These are phyloP conservation scores for Butyriboletus appendiculatus DNA, from an alignment of 1,284 basidiomycete genomes.

Conservation along the genomic window DNA sequence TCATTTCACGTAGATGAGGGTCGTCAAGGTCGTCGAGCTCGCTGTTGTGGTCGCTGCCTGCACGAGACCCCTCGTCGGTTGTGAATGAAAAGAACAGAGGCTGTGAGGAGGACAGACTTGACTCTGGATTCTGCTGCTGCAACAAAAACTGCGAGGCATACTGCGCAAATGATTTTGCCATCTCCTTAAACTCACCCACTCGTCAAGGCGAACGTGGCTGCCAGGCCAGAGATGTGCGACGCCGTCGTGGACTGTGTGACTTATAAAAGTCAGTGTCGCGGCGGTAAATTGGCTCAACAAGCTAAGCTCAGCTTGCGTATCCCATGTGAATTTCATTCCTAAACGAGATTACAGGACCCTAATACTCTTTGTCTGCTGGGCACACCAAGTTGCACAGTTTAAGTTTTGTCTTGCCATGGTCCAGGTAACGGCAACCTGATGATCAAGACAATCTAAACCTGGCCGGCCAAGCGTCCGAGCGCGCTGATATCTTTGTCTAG, in stretches of 20 bases:
- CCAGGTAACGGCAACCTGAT: not conserved
- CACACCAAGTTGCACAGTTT: not conserved
- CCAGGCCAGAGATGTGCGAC: conserved; percentile 2
- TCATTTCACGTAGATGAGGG: conserved; percentile 58
- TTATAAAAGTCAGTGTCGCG: conserved; percentile 11
- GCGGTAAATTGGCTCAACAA: conserved; percentile 23
- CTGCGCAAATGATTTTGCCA: conserved; percentile 56
- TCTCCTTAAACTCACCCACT: conserved; percentile 29
- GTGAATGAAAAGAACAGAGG: conserved; percentile 83
- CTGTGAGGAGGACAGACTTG: conserved; percentile 60
- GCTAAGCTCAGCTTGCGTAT: conserved; percentile 27
- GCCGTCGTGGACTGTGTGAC: conserved; percentile 12
- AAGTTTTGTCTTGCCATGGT: not conserved
- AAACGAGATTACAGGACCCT: conserved; percentile 6
- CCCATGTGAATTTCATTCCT: conserved; percentile 22
- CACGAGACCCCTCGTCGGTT: conserved; percentile 66
- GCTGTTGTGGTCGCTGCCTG: conserved; percentile 46
- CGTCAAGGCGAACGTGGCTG: conserved; percentile 18
- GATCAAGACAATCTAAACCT: not conserved
- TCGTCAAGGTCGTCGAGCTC: conserved; percentile 72
- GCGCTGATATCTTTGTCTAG: not conserved
- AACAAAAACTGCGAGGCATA: conserved; percentile 58
- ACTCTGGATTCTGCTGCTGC: conserved; percentile 45
- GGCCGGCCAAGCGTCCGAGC: not conserved
- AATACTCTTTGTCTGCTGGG: not conserved